These are phyloP conservation scores for Imleria badia DNA, from an alignment of 768 basidiomycete species.

Conservation along the genomic window DNA sequence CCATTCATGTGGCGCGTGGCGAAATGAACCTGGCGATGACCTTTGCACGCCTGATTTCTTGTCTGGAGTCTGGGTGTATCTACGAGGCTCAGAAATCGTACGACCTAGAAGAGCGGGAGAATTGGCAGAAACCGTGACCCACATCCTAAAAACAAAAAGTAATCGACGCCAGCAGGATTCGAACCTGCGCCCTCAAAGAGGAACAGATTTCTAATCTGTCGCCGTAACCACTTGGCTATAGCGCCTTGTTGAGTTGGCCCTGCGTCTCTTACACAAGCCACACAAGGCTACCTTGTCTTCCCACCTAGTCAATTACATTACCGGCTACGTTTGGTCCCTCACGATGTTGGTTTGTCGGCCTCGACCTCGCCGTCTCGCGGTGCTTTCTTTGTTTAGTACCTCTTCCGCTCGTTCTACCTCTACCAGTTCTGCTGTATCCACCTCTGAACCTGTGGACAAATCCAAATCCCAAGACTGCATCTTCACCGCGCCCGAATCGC, in stretches of 20 bases:
- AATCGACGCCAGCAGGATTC: constrained; percentile 66
- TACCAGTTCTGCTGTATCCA: not conserved
- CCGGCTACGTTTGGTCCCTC: too few species aligned
- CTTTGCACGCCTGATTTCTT: too few species aligned
- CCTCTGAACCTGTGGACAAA: not conserved
- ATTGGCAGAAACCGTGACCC: too few species aligned
- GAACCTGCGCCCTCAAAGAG: constrained; percentile 70
- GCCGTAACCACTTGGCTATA: constrained; percentile 81
- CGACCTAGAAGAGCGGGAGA: too few species aligned
- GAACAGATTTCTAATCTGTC: constrained; percentile 76
- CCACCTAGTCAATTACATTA: not conserved
- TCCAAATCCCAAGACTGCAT: constrained; percentile 26
- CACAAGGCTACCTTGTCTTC: not conserved
- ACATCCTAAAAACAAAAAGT: too few species aligned
- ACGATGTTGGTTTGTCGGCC: constrained; percentile 23
- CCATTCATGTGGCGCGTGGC: too few species aligned
- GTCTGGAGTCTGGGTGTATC: too few species aligned
- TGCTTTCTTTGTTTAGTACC: not conserved
- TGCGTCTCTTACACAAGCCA: not conserved
- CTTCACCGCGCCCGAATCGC: constrained; percentile 35
- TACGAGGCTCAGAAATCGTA: too few species aligned
- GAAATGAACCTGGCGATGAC: too few species aligned
- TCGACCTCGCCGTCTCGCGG: constrained; percentile 1
- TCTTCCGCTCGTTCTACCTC: not conserved
- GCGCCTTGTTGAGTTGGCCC: constrained; percentile 40